Conservation (phyloP, 2,329 filamentous ascomycete genomes). For the Cladosporium sp. region DNA sequence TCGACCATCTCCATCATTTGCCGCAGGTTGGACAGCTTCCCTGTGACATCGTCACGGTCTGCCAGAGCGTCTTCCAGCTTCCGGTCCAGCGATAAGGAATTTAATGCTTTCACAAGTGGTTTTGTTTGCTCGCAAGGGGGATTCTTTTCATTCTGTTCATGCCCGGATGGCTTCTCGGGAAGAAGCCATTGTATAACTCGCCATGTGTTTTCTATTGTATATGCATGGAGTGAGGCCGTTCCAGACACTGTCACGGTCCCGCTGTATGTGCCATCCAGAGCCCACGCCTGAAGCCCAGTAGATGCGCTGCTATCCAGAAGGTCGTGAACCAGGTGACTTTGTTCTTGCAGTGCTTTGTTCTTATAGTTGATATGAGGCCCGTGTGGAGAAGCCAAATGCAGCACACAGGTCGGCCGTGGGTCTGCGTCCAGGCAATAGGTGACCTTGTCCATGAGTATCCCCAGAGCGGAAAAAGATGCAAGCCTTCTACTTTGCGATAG, state of each 20-base stretch:
- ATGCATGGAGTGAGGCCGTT: slow-evolving; percentile 10
- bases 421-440: slow-evolving; percentile 22
- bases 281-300: not conserved
- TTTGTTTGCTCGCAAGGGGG: not conserved
- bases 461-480: not conserved
- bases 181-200: slow-evolving; percentile 22
- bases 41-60: slow-evolving; percentile 22
- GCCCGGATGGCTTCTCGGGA: not conserved
- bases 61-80: slow-evolving; percentile 20
- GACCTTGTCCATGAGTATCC: not conserved
- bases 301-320: not conserved
- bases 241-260: not conserved
- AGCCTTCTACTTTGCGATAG: not conserved
- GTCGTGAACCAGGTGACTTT: not conserved
- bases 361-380: not conserved
- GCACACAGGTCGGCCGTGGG: slow-evolving; percentile 23
- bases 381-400: slow-evolving; percentile 17
- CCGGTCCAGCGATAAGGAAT: not conserved
- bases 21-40: slow-evolving; percentile 18
- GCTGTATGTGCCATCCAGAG: not conserved
- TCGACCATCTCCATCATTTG: slow-evolving; percentile 28
- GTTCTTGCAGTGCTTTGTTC: not conserved
- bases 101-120: not conserved
- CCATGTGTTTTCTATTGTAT: slow-evolving; percentile 23
- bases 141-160: not conserved